phyloP scores from a whole-genome alignment of 352 stramenopile species.

The Plasmopara muralis region DNA sequence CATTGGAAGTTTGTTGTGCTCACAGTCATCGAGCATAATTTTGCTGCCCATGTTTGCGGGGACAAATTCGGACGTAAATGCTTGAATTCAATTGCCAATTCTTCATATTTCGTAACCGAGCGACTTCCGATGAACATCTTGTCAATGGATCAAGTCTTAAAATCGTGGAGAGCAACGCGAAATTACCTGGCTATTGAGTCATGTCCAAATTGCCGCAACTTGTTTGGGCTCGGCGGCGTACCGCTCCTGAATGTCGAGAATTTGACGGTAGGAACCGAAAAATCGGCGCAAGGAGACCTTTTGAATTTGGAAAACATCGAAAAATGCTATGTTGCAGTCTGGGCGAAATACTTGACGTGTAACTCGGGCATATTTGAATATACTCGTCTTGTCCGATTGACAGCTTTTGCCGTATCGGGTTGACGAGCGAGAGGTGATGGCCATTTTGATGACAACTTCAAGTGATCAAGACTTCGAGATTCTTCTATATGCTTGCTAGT shows the following conservation, averaged over 20 bases:
- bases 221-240: slow-evolving; percentile 12
- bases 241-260: slow-evolving; percentile 8
- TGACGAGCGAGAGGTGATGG: neutral
- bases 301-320: neutral
- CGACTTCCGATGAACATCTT: too few species aligned
- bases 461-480: slow-evolving; percentile 25
- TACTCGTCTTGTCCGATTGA: slow-evolving; percentile 4
- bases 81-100: too few species aligned
- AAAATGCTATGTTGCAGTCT: slow-evolving; percentile 4
- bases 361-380: neutral
- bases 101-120: too few species aligned
- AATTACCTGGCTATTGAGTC: too few species aligned
- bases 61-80: too few species aligned
- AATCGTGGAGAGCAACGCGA: too few species aligned
- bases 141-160: too few species aligned
- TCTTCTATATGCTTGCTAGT: slow-evolving; percentile 24
- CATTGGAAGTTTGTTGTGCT: too few species aligned
- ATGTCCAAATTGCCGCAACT: neutral
- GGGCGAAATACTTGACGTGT: neutral
- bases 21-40: too few species aligned
- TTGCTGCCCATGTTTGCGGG: too few species aligned
- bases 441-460: slow-evolving; percentile 10
- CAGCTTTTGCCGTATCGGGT: slow-evolving; percentile 6
- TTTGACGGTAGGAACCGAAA: slow-evolving; percentile 1
- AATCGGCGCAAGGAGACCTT: neutral